Conservation (phyloP, 768 basidiomycete species). For the Thelephora aurantiotincta region DNA sequence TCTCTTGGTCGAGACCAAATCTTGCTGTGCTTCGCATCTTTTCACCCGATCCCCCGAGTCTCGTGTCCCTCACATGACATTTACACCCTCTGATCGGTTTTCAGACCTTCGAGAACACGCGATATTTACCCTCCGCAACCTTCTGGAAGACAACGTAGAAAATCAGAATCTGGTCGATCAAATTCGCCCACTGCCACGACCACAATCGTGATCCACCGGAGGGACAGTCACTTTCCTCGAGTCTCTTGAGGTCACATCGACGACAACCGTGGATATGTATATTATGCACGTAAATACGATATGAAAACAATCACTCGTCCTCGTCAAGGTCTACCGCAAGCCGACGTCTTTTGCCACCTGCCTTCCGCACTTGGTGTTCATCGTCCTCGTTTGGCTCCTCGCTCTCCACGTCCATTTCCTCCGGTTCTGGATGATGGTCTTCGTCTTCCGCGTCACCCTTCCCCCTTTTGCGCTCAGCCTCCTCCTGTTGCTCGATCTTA, state of each 20-base stretch:
- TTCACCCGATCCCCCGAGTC: not conserved
- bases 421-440: conserved; percentile 18
- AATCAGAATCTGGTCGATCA: conserved; percentile 72
- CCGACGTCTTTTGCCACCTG: conserved; percentile 39
- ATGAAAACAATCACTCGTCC: conserved; percentile 24
- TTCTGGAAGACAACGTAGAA: conserved; percentile 61
- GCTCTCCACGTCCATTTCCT: conserved; percentile 60
- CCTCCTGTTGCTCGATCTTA: conserved; percentile 40
- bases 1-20: too few species aligned
- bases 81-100: not conserved
- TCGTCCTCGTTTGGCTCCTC: conserved; percentile 44
- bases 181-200: conserved; percentile 39
- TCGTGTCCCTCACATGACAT: not conserved
- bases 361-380: conserved; percentile 52
- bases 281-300: too few species aligned
- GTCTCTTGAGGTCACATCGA: not conserved
- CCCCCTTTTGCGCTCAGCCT: conserved; percentile 33
- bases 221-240: not conserved
- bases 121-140: conserved; percentile 67
- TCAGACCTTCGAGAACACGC: conserved; percentile 87
- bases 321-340: conserved; percentile 44
- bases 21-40: not conserved
- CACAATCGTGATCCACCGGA: conserved; percentile 22
- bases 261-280: not conserved
- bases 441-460: conserved; percentile 14